Evolutionary conservation across 192 early-diverging fungal genomes (phyloP).

Genomic region (Podila epigama): DNA sequence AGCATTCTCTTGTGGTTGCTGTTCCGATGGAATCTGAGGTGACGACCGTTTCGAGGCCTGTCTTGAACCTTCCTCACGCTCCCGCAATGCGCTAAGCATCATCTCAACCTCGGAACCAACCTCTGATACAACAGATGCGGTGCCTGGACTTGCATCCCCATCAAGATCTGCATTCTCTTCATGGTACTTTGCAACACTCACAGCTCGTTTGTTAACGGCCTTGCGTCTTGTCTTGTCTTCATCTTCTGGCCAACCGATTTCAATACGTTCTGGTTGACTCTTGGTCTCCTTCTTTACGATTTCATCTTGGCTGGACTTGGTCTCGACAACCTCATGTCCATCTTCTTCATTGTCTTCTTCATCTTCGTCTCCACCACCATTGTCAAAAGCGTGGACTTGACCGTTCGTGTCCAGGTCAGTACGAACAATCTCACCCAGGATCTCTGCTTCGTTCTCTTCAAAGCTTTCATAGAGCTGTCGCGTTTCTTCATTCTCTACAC

Average conservation of each 20-base stretch:
- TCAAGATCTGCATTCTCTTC: background rate
- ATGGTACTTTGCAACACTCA: too few species aligned
- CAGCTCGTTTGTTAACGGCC: background rate
- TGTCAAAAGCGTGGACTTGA: background rate
- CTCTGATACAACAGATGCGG: conserved; percentile 11
- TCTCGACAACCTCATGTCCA: background rate
- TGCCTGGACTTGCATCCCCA: background rate
- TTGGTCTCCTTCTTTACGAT: background rate
- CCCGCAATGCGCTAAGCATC: conserved; percentile 34
- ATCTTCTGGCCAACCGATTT: too few species aligned
- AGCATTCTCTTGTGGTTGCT: background rate
- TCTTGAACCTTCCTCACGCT: conserved; percentile 18
- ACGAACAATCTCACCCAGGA: background rate
- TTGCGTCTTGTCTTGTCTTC: background rate
- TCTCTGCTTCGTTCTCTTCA: background rate
- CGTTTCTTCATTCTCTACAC: conserved; percentile 39
- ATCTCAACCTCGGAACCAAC: conserved; percentile 44
- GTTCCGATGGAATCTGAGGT: background rate
- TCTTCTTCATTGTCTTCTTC: background rate
- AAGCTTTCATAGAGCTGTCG: conserved; percentile 5
- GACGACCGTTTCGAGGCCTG: conserved; percentile 16
- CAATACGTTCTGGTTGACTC: background rate
- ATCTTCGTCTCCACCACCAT: background rate
- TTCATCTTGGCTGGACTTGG: background rate
- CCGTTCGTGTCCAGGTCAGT: conserved; percentile 15